Evolutionary conservation across 495 filamentous ascomycete genomes (phyloP), one percentile per base, ranked within the genome.

Genomic region (Hypomontagnella monticulosa): DNA sequence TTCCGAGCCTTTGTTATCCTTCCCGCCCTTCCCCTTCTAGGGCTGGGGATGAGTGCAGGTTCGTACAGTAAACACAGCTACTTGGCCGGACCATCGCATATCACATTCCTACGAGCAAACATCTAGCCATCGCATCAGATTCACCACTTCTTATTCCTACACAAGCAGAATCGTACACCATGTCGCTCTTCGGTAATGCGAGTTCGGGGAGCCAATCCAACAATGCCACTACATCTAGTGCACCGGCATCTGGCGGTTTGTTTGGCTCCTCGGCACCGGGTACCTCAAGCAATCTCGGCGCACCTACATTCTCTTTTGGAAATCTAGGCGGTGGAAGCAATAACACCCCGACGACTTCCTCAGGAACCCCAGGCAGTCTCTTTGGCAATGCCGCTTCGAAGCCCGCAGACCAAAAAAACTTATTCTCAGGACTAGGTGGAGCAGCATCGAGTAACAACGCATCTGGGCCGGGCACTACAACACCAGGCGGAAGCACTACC

Each of bases 341-440:
- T 16, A 53, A 37, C 46, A 18, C 71, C 6, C 18, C 69, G 12
- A 11, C 57, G n/a, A 9, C 61, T 41, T 67, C 78, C n/a, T 68
- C 76, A 4, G 68, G 76, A 55, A 46, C 53, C 53, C 0, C 59
- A 20, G 72, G 76, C 19, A 68, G 78, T 16, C 34, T 84, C n/a
- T 90, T 90, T 75, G 84, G 84, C 51, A 78, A 75, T 14, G 59
- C 72, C 6, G 48, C 61, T 41, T 46, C 76, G 8, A 72, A 75
- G 23, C 71, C 71, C 40, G 57, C 38, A 32, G 69, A 71, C 15
- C 71, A 73, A 55, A 73, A 74, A 18, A 56, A 52, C 52, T 34
- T 75, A n/a, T 81, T 82, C 54, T 75, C 74, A 44, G 61, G 48
- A 43, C 2, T 27, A 27, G 23, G 23, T 27, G 23, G 23, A 27